Base-by-base conservation (phyloP, 2,329 filamentous ascomycete genomes). In the Drechslerella dactyloides region DNA sequence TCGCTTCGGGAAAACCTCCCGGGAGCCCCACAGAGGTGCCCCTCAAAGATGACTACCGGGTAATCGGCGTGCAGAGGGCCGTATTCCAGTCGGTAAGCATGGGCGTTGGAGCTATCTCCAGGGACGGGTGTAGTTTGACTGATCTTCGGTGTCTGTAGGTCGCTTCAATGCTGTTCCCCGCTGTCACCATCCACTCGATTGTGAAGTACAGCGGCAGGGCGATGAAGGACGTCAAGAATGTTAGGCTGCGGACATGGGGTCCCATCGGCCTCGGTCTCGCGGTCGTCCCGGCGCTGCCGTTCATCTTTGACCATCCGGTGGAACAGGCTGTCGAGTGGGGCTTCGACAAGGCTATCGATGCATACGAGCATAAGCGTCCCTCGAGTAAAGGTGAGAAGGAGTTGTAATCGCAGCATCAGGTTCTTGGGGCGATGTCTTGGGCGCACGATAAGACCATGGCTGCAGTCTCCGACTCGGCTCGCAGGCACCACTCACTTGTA, bases 101-200 rank as follows among this genome's bases (percentile, higher is more conserved):
- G 27, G 27, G 8, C 27, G 27, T 33, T n/a, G n/a, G n/a, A n/a
- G n/a, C n/a, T n/a, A n/a, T n/a, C n/a, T 3, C 2, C 35, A 11
- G 8, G 50, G 10, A 15, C 21, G 17, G 7, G 24, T 8, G 13
- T 6, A 48, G 7, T 48, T 48, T 8, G 44, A 7, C 44, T 48
- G 13, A n/a, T n/a, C n/a, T n/a, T 40, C 33, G 87, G 87, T 30
- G 2, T 40, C 10, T 27, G 15, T 15, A 72, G 68, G 68, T 99
- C 53, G 94, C 94, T 0, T 91, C 87, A 77, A 99, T 99, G 94
- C 94, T 91, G 1, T 80, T 97, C 75, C 94, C 93, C 0, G 93
- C 93, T 0, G 91, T 97, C 74, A 96, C 92, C 0, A 96, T 97
- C 66, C 93, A 97, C 80, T 92, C 89, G 73, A 89, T 97, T 4